Evolutionary conservation across 2,329 filamentous ascomycete genomes (phyloP).

Genomic region (Diaporthe humulicola): DNA sequence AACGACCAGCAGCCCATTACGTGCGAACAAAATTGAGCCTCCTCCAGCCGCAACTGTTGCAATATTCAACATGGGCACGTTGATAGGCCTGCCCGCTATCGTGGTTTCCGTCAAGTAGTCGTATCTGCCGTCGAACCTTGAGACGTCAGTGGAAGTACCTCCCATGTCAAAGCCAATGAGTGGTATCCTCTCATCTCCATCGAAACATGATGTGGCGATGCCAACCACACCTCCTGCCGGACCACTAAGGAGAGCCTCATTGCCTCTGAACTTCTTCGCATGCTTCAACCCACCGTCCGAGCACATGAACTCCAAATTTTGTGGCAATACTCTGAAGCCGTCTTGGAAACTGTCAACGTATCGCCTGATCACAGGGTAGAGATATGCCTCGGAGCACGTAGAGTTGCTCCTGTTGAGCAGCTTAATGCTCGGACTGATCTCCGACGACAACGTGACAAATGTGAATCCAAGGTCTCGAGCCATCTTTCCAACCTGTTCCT

Average conservation of each 20-base stretch:
- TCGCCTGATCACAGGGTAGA: conserved; percentile 57
- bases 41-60: conserved; percentile 85
- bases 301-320: conserved; percentile 79
- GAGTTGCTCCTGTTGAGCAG: conserved; percentile 59
- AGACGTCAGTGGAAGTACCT: conserved; percentile 83
- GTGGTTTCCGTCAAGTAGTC: conserved; percentile 77
- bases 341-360: conserved; percentile 56
- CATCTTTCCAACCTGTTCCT: conserved; percentile 51
- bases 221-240: conserved; percentile 85
- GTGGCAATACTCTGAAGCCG: conserved; percentile 47
- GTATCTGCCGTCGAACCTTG: conserved; percentile 68
- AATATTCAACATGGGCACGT: conserved; percentile 85
- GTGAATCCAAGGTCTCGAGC: conserved; percentile 57
- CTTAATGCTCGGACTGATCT: conserved; percentile 58
- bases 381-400: conserved; percentile 58
- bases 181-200: conserved; percentile 74
- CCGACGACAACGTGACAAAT: conserved; percentile 51
- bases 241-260: conserved; percentile 78
- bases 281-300: conserved; percentile 66
- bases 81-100: conserved; percentile 76
- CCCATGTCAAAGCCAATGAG: conserved; percentile 85
- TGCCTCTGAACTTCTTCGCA: conserved; percentile 74
- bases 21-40: conserved; percentile 77
- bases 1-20: conserved; percentile 76
- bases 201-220: conserved; percentile 80